These are phyloP conservation scores for Diaporthe vaccinii DNA, from an alignment of 2,329 filamentous ascomycete genomes.

Conservation along the genomic window DNA sequence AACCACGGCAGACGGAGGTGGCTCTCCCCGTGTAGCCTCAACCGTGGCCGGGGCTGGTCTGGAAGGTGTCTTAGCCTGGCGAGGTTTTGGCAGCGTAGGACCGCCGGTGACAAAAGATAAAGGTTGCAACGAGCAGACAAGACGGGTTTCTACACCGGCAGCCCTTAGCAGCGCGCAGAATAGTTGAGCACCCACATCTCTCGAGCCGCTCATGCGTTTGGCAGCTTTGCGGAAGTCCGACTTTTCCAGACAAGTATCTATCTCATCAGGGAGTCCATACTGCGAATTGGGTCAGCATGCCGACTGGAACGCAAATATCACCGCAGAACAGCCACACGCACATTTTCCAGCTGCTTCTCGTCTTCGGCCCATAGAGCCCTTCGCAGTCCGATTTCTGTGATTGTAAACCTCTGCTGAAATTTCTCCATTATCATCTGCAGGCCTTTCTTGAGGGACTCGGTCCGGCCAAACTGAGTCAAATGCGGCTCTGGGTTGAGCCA, in stretches of 20 bases:
- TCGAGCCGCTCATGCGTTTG: conserved; percentile 79
- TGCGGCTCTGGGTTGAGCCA: conserved; percentile 78
- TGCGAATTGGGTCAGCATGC: conserved; percentile 49
- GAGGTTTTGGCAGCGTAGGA: conserved; percentile 61
- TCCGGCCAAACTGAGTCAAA: conserved; percentile 80
- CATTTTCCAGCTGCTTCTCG: conserved; percentile 70
- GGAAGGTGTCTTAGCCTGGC: conserved; percentile 48
- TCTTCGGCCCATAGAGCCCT: conserved; percentile 83
- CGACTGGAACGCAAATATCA: conserved; percentile 1
- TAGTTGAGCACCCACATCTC: conserved; percentile 90
- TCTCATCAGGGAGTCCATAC: conserved; percentile 71
- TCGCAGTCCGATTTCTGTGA: conserved; percentile 79
- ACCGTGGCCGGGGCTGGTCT: conserved; percentile 43
- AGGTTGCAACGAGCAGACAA: conserved; percentile 92
- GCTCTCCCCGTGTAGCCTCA: conserved; percentile 39
- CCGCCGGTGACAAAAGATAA: conserved; percentile 75
- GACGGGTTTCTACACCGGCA: conserved; percentile 83
- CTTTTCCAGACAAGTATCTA: conserved; percentile 77
- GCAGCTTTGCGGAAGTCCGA: conserved; percentile 82
- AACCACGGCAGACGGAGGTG: conserved; percentile 46
- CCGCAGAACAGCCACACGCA: conserved; percentile 51
- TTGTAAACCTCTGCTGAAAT: conserved; percentile 78
- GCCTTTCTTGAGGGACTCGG: conserved; percentile 83
- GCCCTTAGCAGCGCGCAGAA: conserved; percentile 89
- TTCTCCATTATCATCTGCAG: conserved; percentile 76